Percentiles rank a stretch among this genome's conserved stretches.
These are phyloP conservation scores for Penicillium crystallinum DNA, from an alignment of 495 filamentous ascomycete species.

Conservation along the genomic window DNA sequence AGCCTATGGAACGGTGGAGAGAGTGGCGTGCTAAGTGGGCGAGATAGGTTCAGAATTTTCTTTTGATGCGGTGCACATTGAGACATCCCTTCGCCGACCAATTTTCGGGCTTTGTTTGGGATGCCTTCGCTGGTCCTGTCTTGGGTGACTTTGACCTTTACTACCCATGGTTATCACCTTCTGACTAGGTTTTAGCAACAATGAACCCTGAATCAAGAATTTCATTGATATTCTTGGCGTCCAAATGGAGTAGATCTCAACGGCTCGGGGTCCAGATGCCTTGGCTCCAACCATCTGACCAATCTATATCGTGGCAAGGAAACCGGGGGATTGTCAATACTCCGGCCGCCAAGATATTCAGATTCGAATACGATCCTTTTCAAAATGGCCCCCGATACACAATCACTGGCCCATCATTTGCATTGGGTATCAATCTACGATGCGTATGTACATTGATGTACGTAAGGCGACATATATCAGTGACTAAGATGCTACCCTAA, in stretches of 20 bases:
- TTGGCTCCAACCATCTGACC: neutral
- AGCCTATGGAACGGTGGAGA: slow-evolving; percentile 23
- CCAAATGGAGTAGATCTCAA: neutral
- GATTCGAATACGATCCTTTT: neutral
- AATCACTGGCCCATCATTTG: neutral
- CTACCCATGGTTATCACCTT: too few relatives aligned
- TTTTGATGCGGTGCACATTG: neutral
- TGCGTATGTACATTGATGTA: neutral
- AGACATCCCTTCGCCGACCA: neutral
- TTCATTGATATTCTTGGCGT: neutral
- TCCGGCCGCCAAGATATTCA: too few relatives aligned
- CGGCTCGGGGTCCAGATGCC: neutral
- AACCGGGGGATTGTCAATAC: neutral
- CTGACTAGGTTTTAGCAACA: neutral
- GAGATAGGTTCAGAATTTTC: neutral
- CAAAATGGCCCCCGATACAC: neutral
- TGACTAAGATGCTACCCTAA: neutral
- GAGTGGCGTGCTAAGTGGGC: slow-evolving; percentile 17
- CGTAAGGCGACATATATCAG: neutral
- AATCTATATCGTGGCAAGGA: neutral
- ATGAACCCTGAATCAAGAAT: neutral
- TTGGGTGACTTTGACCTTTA: too few relatives aligned
- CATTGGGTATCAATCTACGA: neutral
- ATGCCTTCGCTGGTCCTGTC: too few relatives aligned
- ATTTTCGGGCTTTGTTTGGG: neutral